A percentile compares a stretch with the other conserved stretches of the same genome.
Evolutionary conservation across 1,284 basidiomycete genomes (phyloP).

Genomic region (Trichosporon faecale): DNA sequence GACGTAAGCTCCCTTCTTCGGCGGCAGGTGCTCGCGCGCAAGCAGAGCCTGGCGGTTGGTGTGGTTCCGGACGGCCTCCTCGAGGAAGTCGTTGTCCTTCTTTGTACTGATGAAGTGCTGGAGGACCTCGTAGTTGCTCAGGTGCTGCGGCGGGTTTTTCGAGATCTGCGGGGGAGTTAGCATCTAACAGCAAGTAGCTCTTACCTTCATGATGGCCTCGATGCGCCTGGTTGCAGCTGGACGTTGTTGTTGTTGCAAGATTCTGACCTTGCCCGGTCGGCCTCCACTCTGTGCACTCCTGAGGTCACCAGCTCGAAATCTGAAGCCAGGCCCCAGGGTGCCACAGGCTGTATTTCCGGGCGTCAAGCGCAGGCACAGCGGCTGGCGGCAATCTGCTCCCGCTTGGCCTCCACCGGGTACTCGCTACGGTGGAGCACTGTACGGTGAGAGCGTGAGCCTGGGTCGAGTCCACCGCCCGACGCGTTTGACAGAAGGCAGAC

Average conservation of each 20-base stretch:
- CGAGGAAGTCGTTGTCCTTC: conserved; percentile 64
- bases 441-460: too few relatives aligned
- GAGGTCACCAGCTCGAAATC: not conserved
- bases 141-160: conserved; percentile 69
- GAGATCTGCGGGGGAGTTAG: conserved; percentile 60
- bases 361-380: not conserved
- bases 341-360: conserved; percentile 1
- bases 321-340: not conserved
- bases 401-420: not conserved
- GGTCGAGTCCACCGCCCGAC: not conserved
- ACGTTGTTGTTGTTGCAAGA: conserved; percentile 4
- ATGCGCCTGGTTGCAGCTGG: not conserved
- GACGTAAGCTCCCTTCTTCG: conserved; percentile 18
- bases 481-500: conserved; percentile 8
- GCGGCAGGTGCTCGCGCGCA: conserved; percentile 19
- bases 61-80: conserved; percentile 59
- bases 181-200: not conserved
- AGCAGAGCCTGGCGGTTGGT: conserved; percentile 17
- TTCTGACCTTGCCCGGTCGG: not conserved
- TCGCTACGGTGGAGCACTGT: not conserved
- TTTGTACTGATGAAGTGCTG: conserved; percentile 67
- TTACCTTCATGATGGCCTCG: conserved; percentile 23
- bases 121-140: conserved; percentile 84
- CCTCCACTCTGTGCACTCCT: not conserved
- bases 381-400: conserved; percentile 8